Percentiles rank a stretch among this genome's conserved stretches.
Evolutionary conservation across 768 basidiomycete species (phyloP).

Genomic region (Boletellus emodensis): DNA sequence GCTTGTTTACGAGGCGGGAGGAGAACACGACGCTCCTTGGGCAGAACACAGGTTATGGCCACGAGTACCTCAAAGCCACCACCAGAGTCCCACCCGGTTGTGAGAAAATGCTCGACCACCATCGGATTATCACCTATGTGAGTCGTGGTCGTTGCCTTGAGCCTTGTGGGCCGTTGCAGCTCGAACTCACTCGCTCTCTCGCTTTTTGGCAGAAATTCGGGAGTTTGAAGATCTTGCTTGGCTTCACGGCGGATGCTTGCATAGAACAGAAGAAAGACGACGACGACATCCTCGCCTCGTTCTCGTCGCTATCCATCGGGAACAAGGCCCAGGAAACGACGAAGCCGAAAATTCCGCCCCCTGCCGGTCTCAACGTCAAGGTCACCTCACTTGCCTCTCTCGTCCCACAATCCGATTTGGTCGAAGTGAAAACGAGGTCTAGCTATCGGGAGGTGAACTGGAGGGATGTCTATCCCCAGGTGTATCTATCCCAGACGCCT

Average conservation of each 20-base stretch:
- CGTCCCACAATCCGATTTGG: conserved; percentile 34
- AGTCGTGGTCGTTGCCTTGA: conserved; percentile 30
- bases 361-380: conserved; percentile 17
- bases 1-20: conserved; percentile 59
- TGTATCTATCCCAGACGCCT: conserved; percentile 65
- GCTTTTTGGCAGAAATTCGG: conserved; percentile 45
- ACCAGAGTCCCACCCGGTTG: conserved; percentile 49
- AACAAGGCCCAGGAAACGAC: background rate
- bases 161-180: no score
- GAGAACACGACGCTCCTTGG: conserved; percentile 20
- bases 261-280: conserved; percentile 15
- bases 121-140: conserved; percentile 62
- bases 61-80: conserved; percentile 57
- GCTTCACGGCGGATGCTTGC: conserved; percentile 52
- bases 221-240: conserved; percentile 54
- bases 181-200: background rate
- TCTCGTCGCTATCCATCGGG: conserved; percentile 23
- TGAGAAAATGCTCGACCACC: conserved; percentile 50
- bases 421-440: conserved; percentile 36
- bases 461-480: conserved; percentile 59
- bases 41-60: conserved; percentile 46
- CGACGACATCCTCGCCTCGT: conserved; percentile 24
- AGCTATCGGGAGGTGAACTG: conserved; percentile 42
- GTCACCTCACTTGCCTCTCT: conserved; percentile 24
- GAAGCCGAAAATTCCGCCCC: background rate